A percentile compares a stretch with the other conserved stretches of the same genome.
These are phyloP conservation scores for Coemansia sp. DNA, from an alignment of 192 early-diverging fungal genomes.

Conservation along the genomic window DNA sequence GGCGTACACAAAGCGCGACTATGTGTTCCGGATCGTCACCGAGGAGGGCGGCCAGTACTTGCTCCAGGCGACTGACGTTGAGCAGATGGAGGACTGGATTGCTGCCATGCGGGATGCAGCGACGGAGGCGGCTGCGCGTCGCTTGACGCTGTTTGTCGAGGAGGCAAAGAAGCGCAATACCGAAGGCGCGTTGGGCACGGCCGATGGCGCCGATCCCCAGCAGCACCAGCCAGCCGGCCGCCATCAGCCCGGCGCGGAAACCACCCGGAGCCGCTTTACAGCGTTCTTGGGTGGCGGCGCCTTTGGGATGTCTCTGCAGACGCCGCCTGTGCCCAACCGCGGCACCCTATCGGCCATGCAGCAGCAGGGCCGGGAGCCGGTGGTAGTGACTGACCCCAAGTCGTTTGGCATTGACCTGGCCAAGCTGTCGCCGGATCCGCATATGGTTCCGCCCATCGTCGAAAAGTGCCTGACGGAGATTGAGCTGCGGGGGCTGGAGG, in stretches of 20 bases:
- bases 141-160: constrained; percentile 61
- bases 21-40: constrained; percentile 72
- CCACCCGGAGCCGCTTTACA: constrained; percentile 41
- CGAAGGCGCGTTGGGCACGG: constrained; percentile 1
- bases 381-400: constrained; percentile 38
- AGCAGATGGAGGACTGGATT: constrained; percentile 74
- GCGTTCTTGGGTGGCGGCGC: constrained; percentile 40
- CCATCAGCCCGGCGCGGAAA: constrained; percentile 17
- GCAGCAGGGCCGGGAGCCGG: constrained; percentile 6
- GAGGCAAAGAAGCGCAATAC: constrained; percentile 51
- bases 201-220: neutral
- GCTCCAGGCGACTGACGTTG: constrained; percentile 58
- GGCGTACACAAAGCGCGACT: constrained; percentile 60
- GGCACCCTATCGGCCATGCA: constrained; percentile 11
- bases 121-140: constrained; percentile 62
- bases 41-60: constrained; percentile 76
- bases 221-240: constrained; percentile 3
- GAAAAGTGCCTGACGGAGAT: constrained; percentile 69
- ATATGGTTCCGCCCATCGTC: constrained; percentile 53
- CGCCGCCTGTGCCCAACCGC: constrained; percentile 18
- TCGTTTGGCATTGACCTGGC: constrained; percentile 59
- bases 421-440: constrained; percentile 54
- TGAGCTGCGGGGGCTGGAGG: constrained; percentile 64
- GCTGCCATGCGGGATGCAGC: constrained; percentile 59
- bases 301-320: constrained; percentile 24